These are phyloP conservation scores for Cytauxzoon felis DNA, from an alignment of 169 alveolate species.

Conservation along the genomic window DNA sequence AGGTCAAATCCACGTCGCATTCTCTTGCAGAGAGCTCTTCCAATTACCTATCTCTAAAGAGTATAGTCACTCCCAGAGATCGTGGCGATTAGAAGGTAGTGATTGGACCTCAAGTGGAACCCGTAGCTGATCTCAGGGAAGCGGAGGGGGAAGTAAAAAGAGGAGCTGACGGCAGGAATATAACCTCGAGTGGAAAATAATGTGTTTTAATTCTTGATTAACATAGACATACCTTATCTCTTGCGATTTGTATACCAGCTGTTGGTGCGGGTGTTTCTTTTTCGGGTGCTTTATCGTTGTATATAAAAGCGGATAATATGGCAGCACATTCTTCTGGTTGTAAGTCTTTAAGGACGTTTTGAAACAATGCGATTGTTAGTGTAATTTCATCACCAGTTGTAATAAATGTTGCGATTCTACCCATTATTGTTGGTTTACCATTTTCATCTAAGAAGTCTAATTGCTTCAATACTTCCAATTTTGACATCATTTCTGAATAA, in stretches of 20 bases:
- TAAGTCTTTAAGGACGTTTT: conserved; percentile 60
- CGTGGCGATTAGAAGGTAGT: too few species aligned
- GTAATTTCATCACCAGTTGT: conserved; percentile 83
- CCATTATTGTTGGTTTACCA: conserved; percentile 79
- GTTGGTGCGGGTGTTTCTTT: conserved; percentile 77
- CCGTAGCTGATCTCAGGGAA: too few species aligned
- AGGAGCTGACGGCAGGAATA: too few species aligned
- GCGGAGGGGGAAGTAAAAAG: too few species aligned
- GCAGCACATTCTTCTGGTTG: conserved; percentile 78
- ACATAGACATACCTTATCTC: conserved; percentile 36
- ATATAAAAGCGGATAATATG: conserved; percentile 71
- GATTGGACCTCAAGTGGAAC: too few species aligned
- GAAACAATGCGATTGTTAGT: conserved; percentile 74
- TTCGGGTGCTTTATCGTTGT: conserved; percentile 71
- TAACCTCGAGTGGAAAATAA: too few species aligned
- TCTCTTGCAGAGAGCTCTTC: too few species aligned
- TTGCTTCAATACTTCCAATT: conserved; percentile 75
- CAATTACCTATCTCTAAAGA: too few species aligned
- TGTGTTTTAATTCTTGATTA: background rate
- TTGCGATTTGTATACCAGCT: conserved; percentile 70
- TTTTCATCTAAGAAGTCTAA: conserved; percentile 74
- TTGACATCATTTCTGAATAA: conserved; percentile 77
- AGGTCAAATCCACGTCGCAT: too few species aligned
- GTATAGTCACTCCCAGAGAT: too few species aligned
- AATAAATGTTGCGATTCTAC: conserved; percentile 80